Evolutionary conservation across 331 rosid species (phyloP).

Genomic region (Cydonia oblonga): DNA sequence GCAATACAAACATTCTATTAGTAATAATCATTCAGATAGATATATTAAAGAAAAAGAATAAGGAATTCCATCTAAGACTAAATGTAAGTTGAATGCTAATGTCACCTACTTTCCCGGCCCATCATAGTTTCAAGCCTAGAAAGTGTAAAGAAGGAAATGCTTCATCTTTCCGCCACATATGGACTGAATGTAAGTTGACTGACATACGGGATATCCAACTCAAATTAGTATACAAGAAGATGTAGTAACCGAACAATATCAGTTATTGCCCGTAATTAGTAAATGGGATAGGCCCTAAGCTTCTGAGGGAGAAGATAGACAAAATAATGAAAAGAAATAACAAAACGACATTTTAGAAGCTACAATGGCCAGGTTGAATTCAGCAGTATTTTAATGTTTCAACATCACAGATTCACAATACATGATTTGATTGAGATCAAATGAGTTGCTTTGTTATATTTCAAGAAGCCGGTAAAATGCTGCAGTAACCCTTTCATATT

Average conservation of each 20-base stretch:
- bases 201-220: background rate
- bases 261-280: background rate
- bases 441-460: background rate
- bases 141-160: background rate
- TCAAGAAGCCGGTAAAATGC: background rate
- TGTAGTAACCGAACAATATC: background rate
- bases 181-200: background rate
- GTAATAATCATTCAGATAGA: conserved; percentile 3
- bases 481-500: background rate
- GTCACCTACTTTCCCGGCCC: background rate
- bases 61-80: background rate
- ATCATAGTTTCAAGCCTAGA: background rate
- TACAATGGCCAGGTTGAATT: background rate
- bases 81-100: background rate
- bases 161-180: too few relatives aligned
- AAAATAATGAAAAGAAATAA: too few relatives aligned
- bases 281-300: too few relatives aligned
- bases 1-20: conserved; percentile 15
- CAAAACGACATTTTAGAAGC: too few relatives aligned
- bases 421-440: background rate
- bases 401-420: background rate
- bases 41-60: background rate
- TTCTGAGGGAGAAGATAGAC: too few relatives aligned
- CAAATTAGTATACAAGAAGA: background rate
- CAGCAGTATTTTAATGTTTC: background rate